phyloP scores from a whole-genome alignment of 2,329 filamentous ascomycete species.

The Pestalotiopsis fici region DNA sequence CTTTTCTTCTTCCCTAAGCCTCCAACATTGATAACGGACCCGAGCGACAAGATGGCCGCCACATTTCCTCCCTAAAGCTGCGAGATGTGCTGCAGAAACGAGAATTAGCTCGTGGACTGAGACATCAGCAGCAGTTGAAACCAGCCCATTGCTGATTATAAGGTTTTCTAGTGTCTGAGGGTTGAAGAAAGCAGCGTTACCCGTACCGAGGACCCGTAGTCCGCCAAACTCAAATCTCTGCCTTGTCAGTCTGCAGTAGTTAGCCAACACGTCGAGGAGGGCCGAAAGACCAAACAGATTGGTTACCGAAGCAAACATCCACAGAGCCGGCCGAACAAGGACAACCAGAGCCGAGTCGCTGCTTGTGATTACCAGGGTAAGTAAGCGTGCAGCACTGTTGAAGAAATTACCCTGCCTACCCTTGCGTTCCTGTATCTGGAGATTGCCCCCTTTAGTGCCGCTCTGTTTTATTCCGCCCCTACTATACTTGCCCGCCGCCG shows the following conservation, averaged over 20 bases:
- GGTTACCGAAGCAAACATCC: not conserved
- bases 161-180: slow-evolving; percentile 6
- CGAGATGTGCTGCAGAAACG: slow-evolving; percentile 1
- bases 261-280: not conserved
- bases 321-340: slow-evolving; percentile 1
- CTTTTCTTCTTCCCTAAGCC: not conserved
- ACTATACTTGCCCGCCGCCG: not conserved
- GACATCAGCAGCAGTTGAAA: slow-evolving; percentile 4
- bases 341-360: slow-evolving; percentile 3
- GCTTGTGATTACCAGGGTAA: not conserved
- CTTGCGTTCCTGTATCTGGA: not conserved
- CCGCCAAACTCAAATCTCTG: slow-evolving; percentile 1
- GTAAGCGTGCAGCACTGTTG: not conserved
- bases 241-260: not conserved
- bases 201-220: slow-evolving; percentile 4
- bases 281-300: slow-evolving; percentile 1
- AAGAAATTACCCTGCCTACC: not conserved
- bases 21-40: not conserved
- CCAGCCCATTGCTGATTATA: slow-evolving; percentile 6
- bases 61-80: not conserved
- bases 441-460: not conserved
- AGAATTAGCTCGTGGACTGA: not conserved
- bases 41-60: not conserved
- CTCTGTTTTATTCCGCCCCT: not conserved
- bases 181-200: not conserved